Percentiles rank a stretch among this genome's conserved stretches.
phyloP scores from a whole-genome alignment of 2,329 filamentous ascomycete species.

The Mariannaea elegans region DNA sequence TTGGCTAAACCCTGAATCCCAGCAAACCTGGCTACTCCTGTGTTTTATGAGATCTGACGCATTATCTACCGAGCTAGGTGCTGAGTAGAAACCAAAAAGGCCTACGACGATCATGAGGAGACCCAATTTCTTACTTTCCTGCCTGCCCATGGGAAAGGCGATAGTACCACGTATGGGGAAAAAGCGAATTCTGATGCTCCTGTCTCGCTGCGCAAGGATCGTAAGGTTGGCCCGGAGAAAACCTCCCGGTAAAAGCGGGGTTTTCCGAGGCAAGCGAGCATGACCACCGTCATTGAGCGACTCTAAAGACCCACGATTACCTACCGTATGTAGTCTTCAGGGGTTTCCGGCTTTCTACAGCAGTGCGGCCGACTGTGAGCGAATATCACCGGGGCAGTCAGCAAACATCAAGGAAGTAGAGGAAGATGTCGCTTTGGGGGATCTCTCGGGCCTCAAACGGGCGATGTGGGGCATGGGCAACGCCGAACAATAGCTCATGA shows the following conservation, averaged over 20 bases:
- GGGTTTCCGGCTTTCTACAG: background rate
- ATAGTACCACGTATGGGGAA: constrained; percentile 13
- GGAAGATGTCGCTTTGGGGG: too few species aligned
- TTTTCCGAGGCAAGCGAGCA: background rate
- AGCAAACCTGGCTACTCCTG: background rate
- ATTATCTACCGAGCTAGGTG: too few species aligned
- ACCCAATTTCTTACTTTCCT: too few species aligned
- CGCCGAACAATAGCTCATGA: too few species aligned
- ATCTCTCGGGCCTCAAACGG: too few species aligned
- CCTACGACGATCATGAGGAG: background rate
- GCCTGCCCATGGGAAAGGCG: constrained; percentile 4
- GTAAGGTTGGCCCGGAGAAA: constrained; percentile 25
- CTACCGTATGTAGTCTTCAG: too few species aligned
- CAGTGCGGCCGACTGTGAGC: background rate
- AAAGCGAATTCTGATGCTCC: background rate
- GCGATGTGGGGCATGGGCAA: too few species aligned
- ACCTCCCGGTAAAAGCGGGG: constrained; percentile 36
- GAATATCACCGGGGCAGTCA: background rate
- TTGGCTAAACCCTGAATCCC: background rate
- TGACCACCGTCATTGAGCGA: background rate
- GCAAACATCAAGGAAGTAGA: too few species aligned
- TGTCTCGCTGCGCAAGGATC: background rate
- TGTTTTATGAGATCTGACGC: background rate
- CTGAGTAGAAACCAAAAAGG: background rate
- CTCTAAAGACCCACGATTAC: too few species aligned